Base-by-base conservation (phyloP, 2,329 filamentous ascomycete genomes). In the Dactylonectria macrodidyma region DNA sequence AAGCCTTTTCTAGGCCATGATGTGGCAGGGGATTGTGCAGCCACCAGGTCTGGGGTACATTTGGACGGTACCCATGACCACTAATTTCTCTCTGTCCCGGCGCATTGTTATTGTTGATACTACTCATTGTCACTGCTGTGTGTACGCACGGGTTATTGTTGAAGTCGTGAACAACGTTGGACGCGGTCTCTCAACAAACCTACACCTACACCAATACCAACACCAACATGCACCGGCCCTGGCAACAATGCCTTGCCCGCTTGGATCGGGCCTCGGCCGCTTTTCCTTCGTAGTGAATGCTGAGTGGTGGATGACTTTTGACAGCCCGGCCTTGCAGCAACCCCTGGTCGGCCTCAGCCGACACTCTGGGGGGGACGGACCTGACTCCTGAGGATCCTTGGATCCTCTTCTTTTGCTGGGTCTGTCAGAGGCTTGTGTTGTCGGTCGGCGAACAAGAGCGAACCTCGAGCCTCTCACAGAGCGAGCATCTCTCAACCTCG, bases 41-140 rank as follows among this genome's bases (percentile, higher is more conserved):
- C 68, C 68, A 71, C 71, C 47, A 60, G 67, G 70, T 75, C 73
- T 69, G 70, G 73, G 73, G 73, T 74, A 70, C 61, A 68, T 59
- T 50, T 30, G 26, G 68, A 62, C 48, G n/a, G 16, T 34, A 26
- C 38, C 56, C 55, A 57, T 46, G n/a, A 62, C 50, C 38, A 26
- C 62, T 48, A 52, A 57, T 58, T 63, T 66, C 55, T 46, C 66
- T 61, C 52, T 48, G 46, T 59, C 54, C 34, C 33, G 33, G 33
- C 46, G 46, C 54, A 44, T 57, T 44, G 22, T 55, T 33, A 10
- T 24, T 38, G 56, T 34, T 34, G 36, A 30, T 30, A 30, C 26
- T 30, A 7, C 26, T 7, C 26, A 30, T 7, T 30, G 7, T 30
- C 26, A 30, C 26, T 30, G 26, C 7, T 30, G 26, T 30, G 26